phyloP scores from a whole-genome alignment of 306 rosid species.

The Rosa multiflora region DNA sequence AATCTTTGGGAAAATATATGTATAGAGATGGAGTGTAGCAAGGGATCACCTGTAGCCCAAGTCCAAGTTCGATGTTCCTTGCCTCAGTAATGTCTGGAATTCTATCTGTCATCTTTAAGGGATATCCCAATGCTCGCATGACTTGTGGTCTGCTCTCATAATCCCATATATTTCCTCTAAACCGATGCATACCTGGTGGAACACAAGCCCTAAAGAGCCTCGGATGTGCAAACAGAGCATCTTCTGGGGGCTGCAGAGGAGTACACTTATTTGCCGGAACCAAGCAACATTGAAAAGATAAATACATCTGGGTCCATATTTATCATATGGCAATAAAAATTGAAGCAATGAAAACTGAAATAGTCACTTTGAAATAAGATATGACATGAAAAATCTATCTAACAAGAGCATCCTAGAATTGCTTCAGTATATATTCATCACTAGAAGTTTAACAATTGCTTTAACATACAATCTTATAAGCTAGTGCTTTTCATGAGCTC shows the following conservation, averaged over 20 bases:
- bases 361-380: background rate
- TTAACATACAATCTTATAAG: background rate
- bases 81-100: slow-evolving; percentile 82
- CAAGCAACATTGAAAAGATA: slow-evolving; percentile 15
- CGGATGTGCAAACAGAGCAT: slow-evolving; percentile 91
- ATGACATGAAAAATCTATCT: too few relatives aligned
- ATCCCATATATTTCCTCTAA: slow-evolving; percentile 96
- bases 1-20: background rate
- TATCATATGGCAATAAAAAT: background rate
- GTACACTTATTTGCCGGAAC: slow-evolving; percentile 28
- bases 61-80: slow-evolving; percentile 89
- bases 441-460: slow-evolving; percentile 7
- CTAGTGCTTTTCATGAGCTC: background rate
- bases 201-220: slow-evolving; percentile 95
- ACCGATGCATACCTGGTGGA: slow-evolving; percentile 96
- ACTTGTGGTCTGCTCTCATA: slow-evolving; percentile 75
- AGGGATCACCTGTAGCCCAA: slow-evolving; percentile 76
- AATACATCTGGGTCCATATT: background rate
- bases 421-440: background rate
- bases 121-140: slow-evolving; percentile 74
- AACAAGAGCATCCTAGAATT: background rate
- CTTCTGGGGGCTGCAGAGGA: slow-evolving; percentile 84
- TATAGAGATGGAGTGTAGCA: slow-evolving; percentile 19
- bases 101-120: slow-evolving; percentile 56
- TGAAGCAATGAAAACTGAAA: background rate